Conservation (phyloP, 352 stramenopile genomes). For the Globisporangium paddicum region DNA sequence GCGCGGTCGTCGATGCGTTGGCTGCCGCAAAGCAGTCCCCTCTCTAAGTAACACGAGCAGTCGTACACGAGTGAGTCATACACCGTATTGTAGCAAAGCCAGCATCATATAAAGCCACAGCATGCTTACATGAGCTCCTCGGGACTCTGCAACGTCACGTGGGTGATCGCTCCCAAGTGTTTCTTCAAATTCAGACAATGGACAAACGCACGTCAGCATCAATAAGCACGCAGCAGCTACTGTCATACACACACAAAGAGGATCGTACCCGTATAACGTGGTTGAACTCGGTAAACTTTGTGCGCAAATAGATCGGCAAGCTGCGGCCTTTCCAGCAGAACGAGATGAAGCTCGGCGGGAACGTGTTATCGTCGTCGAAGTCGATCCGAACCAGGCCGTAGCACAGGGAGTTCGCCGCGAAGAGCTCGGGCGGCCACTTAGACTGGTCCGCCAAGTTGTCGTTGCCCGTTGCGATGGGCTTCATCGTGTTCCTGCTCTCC, state of each 20-base stretch:
- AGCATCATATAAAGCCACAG: neutral
- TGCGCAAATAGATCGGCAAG: conserved; percentile 78
- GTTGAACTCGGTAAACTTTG: conserved; percentile 88
- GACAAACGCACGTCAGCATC: conserved; percentile 8
- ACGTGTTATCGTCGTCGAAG: conserved; percentile 54
- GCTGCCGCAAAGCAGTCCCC: conserved; percentile 56
- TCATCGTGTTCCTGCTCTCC: conserved; percentile 78
- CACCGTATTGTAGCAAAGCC: neutral
- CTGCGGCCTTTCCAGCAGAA: conserved; percentile 89
- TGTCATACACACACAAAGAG: neutral
- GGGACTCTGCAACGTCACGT: conserved; percentile 67
- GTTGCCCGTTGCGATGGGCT: conserved; percentile 59
- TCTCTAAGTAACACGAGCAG: conserved; percentile 30
- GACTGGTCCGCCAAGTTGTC: conserved; percentile 63
- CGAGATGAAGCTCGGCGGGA: conserved; percentile 69
- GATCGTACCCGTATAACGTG: conserved; percentile 76
- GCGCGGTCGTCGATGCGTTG: conserved; percentile 50
- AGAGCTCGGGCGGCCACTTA: conserved; percentile 76
- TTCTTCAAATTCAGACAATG: conserved; percentile 35
- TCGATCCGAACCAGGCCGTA: conserved; percentile 77
- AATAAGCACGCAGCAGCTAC: neutral
- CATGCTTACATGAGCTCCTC: conserved; percentile 69
- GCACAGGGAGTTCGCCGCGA: conserved; percentile 71
- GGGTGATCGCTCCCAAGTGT: conserved; percentile 69
- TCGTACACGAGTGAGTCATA: neutral